phyloP scores from a whole-genome alignment of 2,329 filamentous ascomycete genomes.

The Fusarium cyanostomum region DNA sequence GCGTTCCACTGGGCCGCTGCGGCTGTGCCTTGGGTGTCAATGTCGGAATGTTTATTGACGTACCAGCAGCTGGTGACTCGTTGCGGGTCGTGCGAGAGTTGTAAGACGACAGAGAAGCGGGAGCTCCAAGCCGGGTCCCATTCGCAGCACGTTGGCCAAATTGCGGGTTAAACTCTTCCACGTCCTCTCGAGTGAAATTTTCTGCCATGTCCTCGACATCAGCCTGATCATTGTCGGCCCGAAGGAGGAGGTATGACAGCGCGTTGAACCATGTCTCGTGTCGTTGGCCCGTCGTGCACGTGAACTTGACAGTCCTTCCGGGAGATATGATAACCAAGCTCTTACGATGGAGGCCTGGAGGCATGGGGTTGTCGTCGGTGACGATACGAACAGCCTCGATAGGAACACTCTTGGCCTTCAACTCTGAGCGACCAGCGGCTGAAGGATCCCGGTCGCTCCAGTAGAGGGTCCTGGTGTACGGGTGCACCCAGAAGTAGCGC shows the following conservation, averaged over 20 bases:
- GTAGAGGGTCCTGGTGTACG: slow-evolving; percentile 94
- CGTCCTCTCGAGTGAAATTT: slow-evolving; percentile 68
- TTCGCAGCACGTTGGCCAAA: slow-evolving; percentile 50
- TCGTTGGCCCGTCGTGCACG: slow-evolving; percentile 89
- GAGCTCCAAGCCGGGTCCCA: slow-evolving; percentile 61
- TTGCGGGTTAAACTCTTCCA: slow-evolving; percentile 84
- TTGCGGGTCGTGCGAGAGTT: slow-evolving; percentile 77
- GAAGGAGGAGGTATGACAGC: slow-evolving; percentile 87
- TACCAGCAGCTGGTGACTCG: slow-evolving; percentile 65
- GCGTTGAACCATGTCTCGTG: slow-evolving; percentile 99
- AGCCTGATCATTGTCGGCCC: slow-evolving; percentile 72
- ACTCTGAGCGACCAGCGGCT: slow-evolving; percentile 77
- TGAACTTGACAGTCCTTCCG: slow-evolving; percentile 90
- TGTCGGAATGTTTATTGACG: slow-evolving; percentile 64
- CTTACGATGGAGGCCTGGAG: slow-evolving; percentile 93
- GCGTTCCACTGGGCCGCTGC: slow-evolving; percentile 55
- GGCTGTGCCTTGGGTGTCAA: slow-evolving; percentile 60
- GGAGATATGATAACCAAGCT: slow-evolving; percentile 91
- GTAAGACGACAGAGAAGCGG: slow-evolving; percentile 79
- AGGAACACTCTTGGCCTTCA: slow-evolving; percentile 85
- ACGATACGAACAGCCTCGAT: slow-evolving; percentile 95
- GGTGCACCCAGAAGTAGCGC: slow-evolving; percentile 99
- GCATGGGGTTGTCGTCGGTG: slow-evolving; percentile 93
- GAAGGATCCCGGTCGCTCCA: slow-evolving; percentile 94
- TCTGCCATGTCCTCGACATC: slow-evolving; percentile 68